These are phyloP conservation scores for Candida montana DNA, from an alignment of 805 yeast species.

Conservation along the genomic window DNA sequence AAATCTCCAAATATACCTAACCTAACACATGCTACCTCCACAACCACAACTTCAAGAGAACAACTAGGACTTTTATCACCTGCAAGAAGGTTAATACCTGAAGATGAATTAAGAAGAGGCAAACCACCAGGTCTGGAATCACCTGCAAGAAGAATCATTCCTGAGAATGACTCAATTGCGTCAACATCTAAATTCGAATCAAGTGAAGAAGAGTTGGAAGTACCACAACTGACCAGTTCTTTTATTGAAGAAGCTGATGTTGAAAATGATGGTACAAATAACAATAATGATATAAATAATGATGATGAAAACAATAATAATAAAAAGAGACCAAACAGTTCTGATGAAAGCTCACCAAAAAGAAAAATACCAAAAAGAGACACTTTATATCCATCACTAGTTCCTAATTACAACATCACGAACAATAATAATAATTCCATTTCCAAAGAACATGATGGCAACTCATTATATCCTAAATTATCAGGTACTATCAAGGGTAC, in stretches of 20 bases:
- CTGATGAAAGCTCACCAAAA: background rate
- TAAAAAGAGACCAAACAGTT: background rate
- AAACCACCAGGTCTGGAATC: background rate
- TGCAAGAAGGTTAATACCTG: background rate
- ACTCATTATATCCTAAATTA: too few relatives aligned
- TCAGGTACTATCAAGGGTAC: too few relatives aligned
- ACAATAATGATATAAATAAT: too few relatives aligned
- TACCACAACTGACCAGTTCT: conserved; percentile 21
- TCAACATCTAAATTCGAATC: conserved; percentile 17
- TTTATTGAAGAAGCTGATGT: conserved; percentile 3
- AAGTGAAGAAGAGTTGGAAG: conserved; percentile 21
- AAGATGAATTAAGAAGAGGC: background rate
- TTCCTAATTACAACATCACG: conserved; percentile 1
- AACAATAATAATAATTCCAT: too few relatives aligned
- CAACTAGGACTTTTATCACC: background rate
- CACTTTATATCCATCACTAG: conserved; percentile 5
- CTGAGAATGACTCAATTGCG: conserved; percentile 16
- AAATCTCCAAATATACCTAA: background rate
- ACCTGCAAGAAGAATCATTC: conserved; percentile 6
- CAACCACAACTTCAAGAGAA: background rate
- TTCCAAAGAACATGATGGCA: too few relatives aligned
- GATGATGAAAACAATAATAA: too few relatives aligned
- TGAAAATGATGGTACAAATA: too few relatives aligned
- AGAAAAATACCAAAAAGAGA: conserved; percentile 2
- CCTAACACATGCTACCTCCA: background rate